These are phyloP conservation scores for Phytophthora multivora DNA, from an alignment of 352 stramenopile genomes.

Conservation along the genomic window DNA sequence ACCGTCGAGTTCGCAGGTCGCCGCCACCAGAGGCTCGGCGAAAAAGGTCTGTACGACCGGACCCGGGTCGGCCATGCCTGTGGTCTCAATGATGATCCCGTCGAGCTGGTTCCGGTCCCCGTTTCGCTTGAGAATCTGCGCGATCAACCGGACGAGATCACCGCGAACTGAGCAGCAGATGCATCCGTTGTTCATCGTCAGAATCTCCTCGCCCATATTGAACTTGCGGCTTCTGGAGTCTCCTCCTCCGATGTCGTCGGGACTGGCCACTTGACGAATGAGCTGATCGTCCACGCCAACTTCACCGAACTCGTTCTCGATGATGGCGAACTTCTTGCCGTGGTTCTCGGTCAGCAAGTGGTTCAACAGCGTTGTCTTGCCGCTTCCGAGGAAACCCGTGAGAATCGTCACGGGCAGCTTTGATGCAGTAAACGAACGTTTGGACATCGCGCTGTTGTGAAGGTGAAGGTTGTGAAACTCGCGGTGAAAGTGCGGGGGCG, in stretches of 20 bases:
- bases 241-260: constrained; percentile 21
- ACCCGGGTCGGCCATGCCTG: constrained; percentile 86
- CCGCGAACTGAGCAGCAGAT: constrained; percentile 96
- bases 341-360: constrained; percentile 91
- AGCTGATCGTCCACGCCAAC: constrained; percentile 92
- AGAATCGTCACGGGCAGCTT: constrained; percentile 89
- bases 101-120: constrained; percentile 54
- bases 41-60: constrained; percentile 95
- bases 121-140: constrained; percentile 63
- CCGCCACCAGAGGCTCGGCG: constrained; percentile 84
- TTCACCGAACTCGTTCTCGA: constrained; percentile 97
- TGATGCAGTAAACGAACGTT: constrained; percentile 29
- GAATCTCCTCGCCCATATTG: constrained; percentile 66
- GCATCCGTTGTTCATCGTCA: constrained; percentile 96
- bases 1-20: constrained; percentile 86
- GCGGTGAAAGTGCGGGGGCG: constrained; percentile 2
- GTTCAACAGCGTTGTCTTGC: constrained; percentile 97
- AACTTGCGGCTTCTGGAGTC: constrained; percentile 49
- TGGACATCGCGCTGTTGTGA: constrained; percentile 33
- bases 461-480: constrained; percentile 9
- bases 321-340: constrained; percentile 94
- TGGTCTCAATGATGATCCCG: constrained; percentile 91
- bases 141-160: constrained; percentile 64
- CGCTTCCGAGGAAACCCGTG: constrained; percentile 92
- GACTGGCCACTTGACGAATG: constrained; percentile 42